These are phyloP conservation scores for Verticillium klebahnii DNA, from an alignment of 2,329 filamentous ascomycete genomes.

Conservation along the genomic window DNA sequence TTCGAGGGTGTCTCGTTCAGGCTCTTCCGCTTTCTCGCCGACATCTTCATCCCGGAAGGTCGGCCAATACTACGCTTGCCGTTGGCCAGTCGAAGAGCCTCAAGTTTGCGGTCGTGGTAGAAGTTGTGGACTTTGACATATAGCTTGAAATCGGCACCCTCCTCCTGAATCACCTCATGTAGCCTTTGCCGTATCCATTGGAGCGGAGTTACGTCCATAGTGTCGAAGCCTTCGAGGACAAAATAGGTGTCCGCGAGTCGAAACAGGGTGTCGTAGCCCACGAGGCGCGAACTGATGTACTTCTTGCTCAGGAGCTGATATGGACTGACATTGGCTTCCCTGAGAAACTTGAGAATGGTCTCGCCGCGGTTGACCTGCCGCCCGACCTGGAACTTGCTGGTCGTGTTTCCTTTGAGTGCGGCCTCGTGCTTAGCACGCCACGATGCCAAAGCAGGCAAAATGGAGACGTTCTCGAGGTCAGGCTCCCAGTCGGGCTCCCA, in stretches of 20 bases:
- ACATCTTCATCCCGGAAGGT: conserved; percentile 42
- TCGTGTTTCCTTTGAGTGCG: conserved; percentile 20
- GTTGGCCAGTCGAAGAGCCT: conserved; percentile 42
- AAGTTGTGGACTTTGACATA: conserved; percentile 47
- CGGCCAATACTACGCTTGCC: conserved; percentile 55
- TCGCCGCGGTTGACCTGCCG: conserved; percentile 53
- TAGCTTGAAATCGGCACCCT: conserved; percentile 45
- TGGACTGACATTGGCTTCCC: conserved; percentile 46
- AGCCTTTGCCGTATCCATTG: conserved; percentile 56
- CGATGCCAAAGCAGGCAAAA: background rate
- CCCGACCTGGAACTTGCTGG: conserved; percentile 46
- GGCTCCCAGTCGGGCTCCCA: conserved; percentile 51
- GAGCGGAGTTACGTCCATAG: conserved; percentile 44
- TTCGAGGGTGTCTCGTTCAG: conserved; percentile 1
- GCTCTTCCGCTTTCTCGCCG: conserved; percentile 15
- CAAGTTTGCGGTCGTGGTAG: conserved; percentile 51
- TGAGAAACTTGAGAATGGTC: conserved; percentile 47
- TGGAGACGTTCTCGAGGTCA: conserved; percentile 28
- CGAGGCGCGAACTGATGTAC: conserved; percentile 39
- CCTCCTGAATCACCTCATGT: conserved; percentile 37
- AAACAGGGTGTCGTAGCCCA: conserved; percentile 53
- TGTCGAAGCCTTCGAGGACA: conserved; percentile 35
- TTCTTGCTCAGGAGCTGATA: conserved; percentile 52
- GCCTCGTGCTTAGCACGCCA: conserved; percentile 44
- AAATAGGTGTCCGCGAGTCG: conserved; percentile 49